Evolutionary conservation across 805 yeast genomes (phyloP).

Genomic region (Schwanniomyces sp.): DNA sequence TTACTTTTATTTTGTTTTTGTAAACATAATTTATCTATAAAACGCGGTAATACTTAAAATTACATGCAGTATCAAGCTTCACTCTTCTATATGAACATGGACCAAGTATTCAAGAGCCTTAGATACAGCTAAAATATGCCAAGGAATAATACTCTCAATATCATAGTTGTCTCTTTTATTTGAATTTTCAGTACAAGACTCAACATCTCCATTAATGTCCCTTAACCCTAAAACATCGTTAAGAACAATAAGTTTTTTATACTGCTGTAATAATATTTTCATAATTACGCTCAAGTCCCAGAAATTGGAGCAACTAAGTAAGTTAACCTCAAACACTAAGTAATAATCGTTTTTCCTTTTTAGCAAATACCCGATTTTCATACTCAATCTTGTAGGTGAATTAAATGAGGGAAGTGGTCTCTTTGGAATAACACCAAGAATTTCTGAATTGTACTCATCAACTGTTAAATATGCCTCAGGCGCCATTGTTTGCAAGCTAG

Average conservation of each 20-base stretch:
- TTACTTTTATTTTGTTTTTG: slow-evolving; percentile 5
- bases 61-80: slow-evolving; percentile 5
- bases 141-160: slow-evolving; percentile 51
- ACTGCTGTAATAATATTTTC: slow-evolving; percentile 57
- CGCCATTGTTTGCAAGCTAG: not conserved
- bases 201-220: slow-evolving; percentile 15
- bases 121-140: slow-evolving; percentile 71
- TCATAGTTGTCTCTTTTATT: slow-evolving; percentile 8
- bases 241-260: slow-evolving; percentile 53
- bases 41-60: slow-evolving; percentile 2
- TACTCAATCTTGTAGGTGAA: slow-evolving; percentile 68
- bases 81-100: slow-evolving; percentile 52
- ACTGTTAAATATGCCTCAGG: slow-evolving; percentile 25
- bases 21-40: slow-evolving; percentile 6
- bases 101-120: slow-evolving; percentile 58
- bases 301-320: slow-evolving; percentile 72
- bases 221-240: slow-evolving; percentile 38
- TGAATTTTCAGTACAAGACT: slow-evolving; percentile 1
- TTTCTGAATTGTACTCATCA: slow-evolving; percentile 50
- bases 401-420: slow-evolving; percentile 66
- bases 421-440: slow-evolving; percentile 58
- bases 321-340: slow-evolving; percentile 58
- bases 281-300: slow-evolving; percentile 56
- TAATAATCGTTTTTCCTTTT: slow-evolving; percentile 32
- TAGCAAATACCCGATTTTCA: slow-evolving; percentile 67